Conservation (phyloP, 371 early-diverging fungal genomes). For the Cokeromyces recurvatus region DNA sequence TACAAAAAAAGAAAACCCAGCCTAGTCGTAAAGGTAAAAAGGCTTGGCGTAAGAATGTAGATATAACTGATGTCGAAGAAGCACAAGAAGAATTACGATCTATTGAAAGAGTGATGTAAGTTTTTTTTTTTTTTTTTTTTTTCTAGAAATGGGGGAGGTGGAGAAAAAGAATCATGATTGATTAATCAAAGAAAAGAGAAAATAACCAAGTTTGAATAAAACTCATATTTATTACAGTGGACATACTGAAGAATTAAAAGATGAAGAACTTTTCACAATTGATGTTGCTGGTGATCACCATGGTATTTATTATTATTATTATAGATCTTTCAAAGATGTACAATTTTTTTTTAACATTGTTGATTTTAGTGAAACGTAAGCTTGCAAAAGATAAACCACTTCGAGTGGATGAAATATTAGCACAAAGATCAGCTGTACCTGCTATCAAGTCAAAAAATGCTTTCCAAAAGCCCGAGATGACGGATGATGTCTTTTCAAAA, state of each 20-base stretch:
- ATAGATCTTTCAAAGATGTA: no score
- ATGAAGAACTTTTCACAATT: constrained; percentile 68
- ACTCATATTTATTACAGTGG: no score
- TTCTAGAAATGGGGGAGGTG: constrained; percentile 1
- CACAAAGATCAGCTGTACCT: constrained; percentile 57
- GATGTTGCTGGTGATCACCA: constrained; percentile 69
- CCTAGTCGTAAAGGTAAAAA: constrained; percentile 85
- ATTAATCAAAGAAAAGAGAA: no score
- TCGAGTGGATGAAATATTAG: constrained; percentile 76
- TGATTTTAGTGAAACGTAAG: constrained; percentile 22
- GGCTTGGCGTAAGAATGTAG: constrained; percentile 92
- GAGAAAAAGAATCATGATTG: no score
- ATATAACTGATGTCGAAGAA: constrained; percentile 74
- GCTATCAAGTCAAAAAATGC: constrained; percentile 29
- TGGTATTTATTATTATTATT: constrained; percentile 39
- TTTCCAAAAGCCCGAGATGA: constrained; percentile 19
- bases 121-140: neutral
- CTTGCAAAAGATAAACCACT: constrained; percentile 54
- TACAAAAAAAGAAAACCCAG: constrained; percentile 24
- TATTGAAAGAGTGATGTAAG: constrained; percentile 72
- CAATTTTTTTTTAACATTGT: neutral
- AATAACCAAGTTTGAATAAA: no score
- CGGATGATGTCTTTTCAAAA: constrained; percentile 16
- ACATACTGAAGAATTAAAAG: constrained; percentile 43
- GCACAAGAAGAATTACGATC: constrained; percentile 70